These are phyloP conservation scores for Lentinula lateritia DNA, from an alignment of 768 basidiomycete genomes.

Conservation along the genomic window DNA sequence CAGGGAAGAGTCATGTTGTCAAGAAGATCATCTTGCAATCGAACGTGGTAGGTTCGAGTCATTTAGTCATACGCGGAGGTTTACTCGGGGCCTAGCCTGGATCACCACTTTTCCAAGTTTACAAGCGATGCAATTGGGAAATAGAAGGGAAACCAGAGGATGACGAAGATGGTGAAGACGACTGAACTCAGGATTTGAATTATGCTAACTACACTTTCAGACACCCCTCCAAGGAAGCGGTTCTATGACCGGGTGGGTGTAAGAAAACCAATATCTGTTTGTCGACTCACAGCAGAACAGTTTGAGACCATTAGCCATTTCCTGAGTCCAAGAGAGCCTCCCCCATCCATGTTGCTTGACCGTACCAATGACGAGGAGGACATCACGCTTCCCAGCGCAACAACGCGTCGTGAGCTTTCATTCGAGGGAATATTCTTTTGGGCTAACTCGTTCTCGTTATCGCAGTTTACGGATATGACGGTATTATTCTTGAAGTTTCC, in stretches of 20 bases:
- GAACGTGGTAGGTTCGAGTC: slow-evolving; percentile 60
- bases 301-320: slow-evolving; percentile 78
- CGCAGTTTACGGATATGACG: slow-evolving; percentile 73
- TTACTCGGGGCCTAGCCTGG: slow-evolving; percentile 55
- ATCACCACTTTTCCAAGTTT: slow-evolving; percentile 82
- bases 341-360: slow-evolving; percentile 78
- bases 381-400: slow-evolving; percentile 60
- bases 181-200: background rate
- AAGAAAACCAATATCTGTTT: background rate
- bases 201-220: slow-evolving; percentile 26
- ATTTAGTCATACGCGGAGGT: slow-evolving; percentile 16
- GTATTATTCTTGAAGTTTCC: slow-evolving; percentile 74
- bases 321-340: slow-evolving; percentile 65
- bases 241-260: slow-evolving; percentile 61
- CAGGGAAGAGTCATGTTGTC: slow-evolving; percentile 63
- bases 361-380: slow-evolving; percentile 72
- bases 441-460: background rate
- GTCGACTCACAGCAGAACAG: slow-evolving; percentile 25
- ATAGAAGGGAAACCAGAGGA: slow-evolving; percentile 77
- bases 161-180: slow-evolving; percentile 65
- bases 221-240: slow-evolving; percentile 68
- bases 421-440: background rate
- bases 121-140: slow-evolving; percentile 90
- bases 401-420: slow-evolving; percentile 52
- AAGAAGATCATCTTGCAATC: slow-evolving; percentile 85